A percentile compares a stretch with the other conserved stretches of the same genome.
These are phyloP conservation scores for Barbatosphaeria neglecta DNA, from an alignment of 495 filamentous ascomycete species.

Conservation along the genomic window DNA sequence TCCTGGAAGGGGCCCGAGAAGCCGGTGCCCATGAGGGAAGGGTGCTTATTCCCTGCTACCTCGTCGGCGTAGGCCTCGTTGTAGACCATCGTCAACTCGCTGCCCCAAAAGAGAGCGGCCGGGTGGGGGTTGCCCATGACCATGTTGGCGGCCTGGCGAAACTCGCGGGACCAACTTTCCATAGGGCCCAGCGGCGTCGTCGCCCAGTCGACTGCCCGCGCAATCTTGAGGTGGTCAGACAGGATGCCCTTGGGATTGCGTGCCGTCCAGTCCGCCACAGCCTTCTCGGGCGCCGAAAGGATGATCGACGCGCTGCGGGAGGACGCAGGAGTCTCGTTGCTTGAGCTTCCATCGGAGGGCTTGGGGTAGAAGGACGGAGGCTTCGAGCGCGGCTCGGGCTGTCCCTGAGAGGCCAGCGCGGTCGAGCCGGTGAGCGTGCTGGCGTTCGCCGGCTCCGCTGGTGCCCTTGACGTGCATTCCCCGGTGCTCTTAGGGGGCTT, in stretches of 20 bases:
- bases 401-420: neutral
- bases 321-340: slow-evolving; percentile 3
- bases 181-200: slow-evolving; percentile 49
- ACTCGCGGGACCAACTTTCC: slow-evolving; percentile 45
- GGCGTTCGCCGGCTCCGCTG: neutral
- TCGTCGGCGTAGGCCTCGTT: slow-evolving; percentile 19
- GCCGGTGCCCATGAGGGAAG: slow-evolving; percentile 15
- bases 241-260: slow-evolving; percentile 12
- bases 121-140: slow-evolving; percentile 59
- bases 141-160: slow-evolving; percentile 49
- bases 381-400: neutral
- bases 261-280: slow-evolving; percentile 17
- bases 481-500: neutral
- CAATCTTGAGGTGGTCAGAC: slow-evolving; percentile 44
- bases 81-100: slow-evolving; percentile 24
- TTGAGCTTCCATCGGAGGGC: slow-evolving; percentile 11
- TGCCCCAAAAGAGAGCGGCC: slow-evolving; percentile 34
- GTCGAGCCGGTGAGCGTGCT: slow-evolving; percentile 3
- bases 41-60: slow-evolving; percentile 27
- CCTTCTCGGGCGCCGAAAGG: slow-evolving; percentile 7
- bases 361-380: slow-evolving; percentile 5
- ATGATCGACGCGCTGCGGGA: slow-evolving; percentile 5
- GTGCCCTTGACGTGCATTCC: neutral
- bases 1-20: slow-evolving; percentile 13
- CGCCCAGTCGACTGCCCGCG: slow-evolving; percentile 49